phyloP scores from a whole-genome alignment of 805 yeast species.

The Tetrapisispora phaffii region DNA sequence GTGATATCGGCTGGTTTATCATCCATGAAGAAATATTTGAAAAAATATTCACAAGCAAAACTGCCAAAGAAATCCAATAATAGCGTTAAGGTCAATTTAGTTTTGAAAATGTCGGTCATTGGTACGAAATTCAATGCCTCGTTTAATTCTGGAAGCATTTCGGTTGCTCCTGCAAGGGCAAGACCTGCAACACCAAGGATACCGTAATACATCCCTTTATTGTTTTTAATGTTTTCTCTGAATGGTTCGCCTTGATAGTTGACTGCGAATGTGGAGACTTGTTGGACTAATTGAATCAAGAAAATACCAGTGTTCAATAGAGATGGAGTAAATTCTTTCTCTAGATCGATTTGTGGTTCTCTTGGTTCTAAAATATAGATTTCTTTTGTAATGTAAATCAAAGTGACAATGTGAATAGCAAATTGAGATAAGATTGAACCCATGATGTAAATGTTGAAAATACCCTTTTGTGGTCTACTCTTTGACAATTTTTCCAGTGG shows the following conservation, averaged over 20 bases:
- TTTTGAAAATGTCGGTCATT: conserved; percentile 65
- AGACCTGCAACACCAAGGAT: conserved; percentile 80
- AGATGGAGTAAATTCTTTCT: conserved; percentile 80
- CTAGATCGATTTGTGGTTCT: conserved; percentile 81
- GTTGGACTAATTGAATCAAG: conserved; percentile 87
- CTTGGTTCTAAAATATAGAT: conserved; percentile 87
- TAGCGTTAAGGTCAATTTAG: conserved; percentile 64
- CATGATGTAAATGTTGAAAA: conserved; percentile 91
- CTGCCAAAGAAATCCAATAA: conserved; percentile 66
- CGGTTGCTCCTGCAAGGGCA: conserved; percentile 87
- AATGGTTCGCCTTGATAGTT: conserved; percentile 96
- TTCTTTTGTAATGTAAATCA: conserved; percentile 73
- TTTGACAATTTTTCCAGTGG: conserved; percentile 82
- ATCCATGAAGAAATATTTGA: conserved; percentile 83
- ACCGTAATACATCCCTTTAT: conserved; percentile 96
- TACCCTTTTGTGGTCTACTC: conserved; percentile 95
- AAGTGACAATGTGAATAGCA: conserved; percentile 77
- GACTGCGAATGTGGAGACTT: conserved; percentile 94
- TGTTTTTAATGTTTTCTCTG: conserved; percentile 80
- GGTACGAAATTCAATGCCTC: conserved; percentile 87
- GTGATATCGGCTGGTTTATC: conserved; percentile 91
- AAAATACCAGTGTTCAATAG: conserved; percentile 93
- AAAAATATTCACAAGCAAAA: conserved; percentile 66
- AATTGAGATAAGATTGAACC: conserved; percentile 96
- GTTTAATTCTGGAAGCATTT: conserved; percentile 87